Base-by-base conservation (phyloP, 1,139 yeast genomes). In the Nakaseomyces sp. region DNA sequence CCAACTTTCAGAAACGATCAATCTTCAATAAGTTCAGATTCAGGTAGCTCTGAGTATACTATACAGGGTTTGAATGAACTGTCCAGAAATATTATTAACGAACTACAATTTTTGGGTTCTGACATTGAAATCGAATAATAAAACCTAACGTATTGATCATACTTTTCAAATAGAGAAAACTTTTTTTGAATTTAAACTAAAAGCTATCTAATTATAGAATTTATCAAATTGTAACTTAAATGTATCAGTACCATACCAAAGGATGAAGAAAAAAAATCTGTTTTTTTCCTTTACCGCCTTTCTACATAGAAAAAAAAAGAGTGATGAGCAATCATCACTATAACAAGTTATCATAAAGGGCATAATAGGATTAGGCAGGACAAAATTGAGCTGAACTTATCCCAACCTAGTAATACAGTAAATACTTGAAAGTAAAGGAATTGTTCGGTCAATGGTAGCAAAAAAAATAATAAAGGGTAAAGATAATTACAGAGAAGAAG, bases 31-130 rank as follows among this genome's bases (percentile, higher is more conserved):
- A 32, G 12, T 8, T 18, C 24, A 4, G 6, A 13, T 19, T 17
- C 36, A 18, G 12, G 7, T 32, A 4, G 15, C 7, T 8, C 24
- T 8, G 18, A 35, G n/a, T 17, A 16, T 12, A 2, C 28, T 1
- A 9, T 4, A 6, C 26, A 13, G 12, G 28, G n/a, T n/a, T 10
- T 35, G 13, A 20, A 35, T 13, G 50, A 44, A 45, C 18, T 35
- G 7, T 13, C 28, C 9, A 35, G 19, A 16, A 37, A 40, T 17
- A 33, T 18, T 12, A 16, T 7, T 12, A n/a, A 16, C 8, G 42
- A 36, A 13, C 45, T 52, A 7, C 45, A 44, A 10, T 54, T 54
- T 40, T 31, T 56, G 6, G 60, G 56, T 3, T 55, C 58, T 1
- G 58, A 56, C 31, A 49, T 55, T 2, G 56, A 54, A 19, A 42